Evolutionary conservation across 805 yeast species (phyloP), one percentile per base, ranked within the genome.

Genomic region (Myxozyma lipomycoides): DNA sequence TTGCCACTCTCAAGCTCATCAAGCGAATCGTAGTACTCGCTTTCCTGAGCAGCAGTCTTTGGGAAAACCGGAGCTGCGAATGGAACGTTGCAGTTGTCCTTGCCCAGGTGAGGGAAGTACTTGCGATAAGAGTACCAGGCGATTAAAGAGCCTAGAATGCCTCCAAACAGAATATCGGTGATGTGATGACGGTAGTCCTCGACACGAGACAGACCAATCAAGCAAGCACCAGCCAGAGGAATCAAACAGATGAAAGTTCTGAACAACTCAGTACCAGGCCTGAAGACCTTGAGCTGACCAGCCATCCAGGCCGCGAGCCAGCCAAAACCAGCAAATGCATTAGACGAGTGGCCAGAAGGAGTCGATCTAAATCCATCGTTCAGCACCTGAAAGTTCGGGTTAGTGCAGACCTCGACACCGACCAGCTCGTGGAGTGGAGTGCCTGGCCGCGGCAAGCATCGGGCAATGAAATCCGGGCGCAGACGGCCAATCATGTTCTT

Each of bases 151-250:
- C 98, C 98, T 2, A 91, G 63, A 1, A 73, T 18, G 26, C 84
- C 73, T 2, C 98, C 98, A n/a, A 84, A 64, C 1, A 85, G 59
- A 1, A 91, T 83, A 67, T 91, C 98, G 24, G 86, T 72, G 65
- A 86, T 86, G 69, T 90, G 96, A 65, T 91, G 98, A 66, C 97
- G 78, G 70, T 91, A 93, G 68, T 91, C 98, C 63, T 86, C 86
- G 0, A 96, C 87, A 62, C 98, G 78, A 36, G 95, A 82, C 43
- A 86, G 67, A 0, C 97, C 97, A 59, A 91, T 82, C 55, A 83
- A 73, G 1, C 77, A 62, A 0, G 97, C 96, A 4, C 49, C 47
- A n/a, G 49, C 48, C 18, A 56, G 56, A 37, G 52, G 58, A 45
- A 60, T 32, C 23, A 66, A 36, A 19, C 67, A 62, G 22, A 66